phyloP scores from a whole-genome alignment of 495 filamentous ascomycete species.

The Penicillium taxi region DNA sequence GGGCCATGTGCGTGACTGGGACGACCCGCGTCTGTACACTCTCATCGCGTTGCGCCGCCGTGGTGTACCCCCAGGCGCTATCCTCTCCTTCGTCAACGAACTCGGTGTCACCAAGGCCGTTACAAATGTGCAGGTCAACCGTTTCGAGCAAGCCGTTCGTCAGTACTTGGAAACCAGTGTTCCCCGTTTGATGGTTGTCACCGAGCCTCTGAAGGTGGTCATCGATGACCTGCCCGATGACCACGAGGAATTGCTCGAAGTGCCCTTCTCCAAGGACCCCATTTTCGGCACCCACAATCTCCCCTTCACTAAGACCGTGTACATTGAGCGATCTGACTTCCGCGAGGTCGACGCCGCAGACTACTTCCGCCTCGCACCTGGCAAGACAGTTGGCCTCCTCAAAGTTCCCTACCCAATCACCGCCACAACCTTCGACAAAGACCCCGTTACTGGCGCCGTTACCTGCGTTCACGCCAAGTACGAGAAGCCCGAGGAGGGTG shows the following conservation, averaged over 20 bases:
- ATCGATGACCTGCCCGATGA: constrained; percentile 67
- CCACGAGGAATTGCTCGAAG: constrained; percentile 50
- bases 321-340: constrained; percentile 92
- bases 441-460: constrained; percentile 57
- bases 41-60: constrained; percentile 76
- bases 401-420: constrained; percentile 78
- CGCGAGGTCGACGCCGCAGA: constrained; percentile 74
- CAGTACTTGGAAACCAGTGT: constrained; percentile 77
- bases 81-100: constrained; percentile 80
- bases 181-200: constrained; percentile 73
- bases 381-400: constrained; percentile 80
- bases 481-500: constrained; percentile 45
- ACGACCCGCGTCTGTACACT: constrained; percentile 84
- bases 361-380: constrained; percentile 90
- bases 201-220: constrained; percentile 62
- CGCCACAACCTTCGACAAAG: constrained; percentile 67
- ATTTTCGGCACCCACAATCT: constrained; percentile 43
- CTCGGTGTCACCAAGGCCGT: constrained; percentile 75
- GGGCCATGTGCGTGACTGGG: constrained; percentile 71
- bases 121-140: constrained; percentile 61
- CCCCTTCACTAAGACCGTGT: constrained; percentile 76
- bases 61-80: constrained; percentile 78
- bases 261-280: constrained; percentile 60
- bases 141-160: constrained; percentile 73
- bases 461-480: constrained; percentile 39